These are phyloP conservation scores for Geranium brycei DNA, from an alignment of 345 rosid genomes.

Conservation along the genomic window DNA sequence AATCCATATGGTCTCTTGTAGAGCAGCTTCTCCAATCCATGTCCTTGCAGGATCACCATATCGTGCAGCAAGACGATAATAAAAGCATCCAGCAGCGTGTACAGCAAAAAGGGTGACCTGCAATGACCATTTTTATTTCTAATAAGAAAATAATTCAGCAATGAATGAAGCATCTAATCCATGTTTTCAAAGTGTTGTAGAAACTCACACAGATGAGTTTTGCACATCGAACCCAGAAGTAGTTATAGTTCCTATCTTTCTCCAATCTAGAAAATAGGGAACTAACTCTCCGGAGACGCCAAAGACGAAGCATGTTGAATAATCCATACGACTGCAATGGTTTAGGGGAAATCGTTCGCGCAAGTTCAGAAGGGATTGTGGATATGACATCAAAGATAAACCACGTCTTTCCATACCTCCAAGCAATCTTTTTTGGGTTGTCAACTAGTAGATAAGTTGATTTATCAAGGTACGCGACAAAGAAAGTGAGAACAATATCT, in stretches of 20 bases:
- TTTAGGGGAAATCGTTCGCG: slow-evolving; percentile 38
- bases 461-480: slow-evolving; percentile 75
- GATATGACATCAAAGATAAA: slow-evolving; percentile 61
- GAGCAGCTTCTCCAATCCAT: slow-evolving; percentile 54
- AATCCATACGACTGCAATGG: slow-evolving; percentile 45
- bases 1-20: slow-evolving; percentile 37
- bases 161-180: not conserved
- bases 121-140: slow-evolving; percentile 5
- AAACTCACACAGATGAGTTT: slow-evolving; percentile 72
- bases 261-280: slow-evolving; percentile 73
- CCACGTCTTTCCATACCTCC: slow-evolving; percentile 68
- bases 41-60: slow-evolving; percentile 41
- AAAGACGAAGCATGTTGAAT: slow-evolving; percentile 90
- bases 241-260: slow-evolving; percentile 84
- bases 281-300: slow-evolving; percentile 97
- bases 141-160: not conserved
- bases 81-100: slow-evolving; percentile 92
- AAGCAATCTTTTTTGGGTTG: slow-evolving; percentile 52
- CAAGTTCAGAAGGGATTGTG: slow-evolving; percentile 68
- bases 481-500: slow-evolving; percentile 76
- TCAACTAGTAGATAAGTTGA: slow-evolving; percentile 61
- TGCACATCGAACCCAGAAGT: slow-evolving; percentile 87
- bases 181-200: not conserved
- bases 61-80: slow-evolving; percentile 70
- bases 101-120: slow-evolving; percentile 86